Evolutionary conservation across 2,329 filamentous ascomycete species (phyloP), one percentile per base, ranked within the genome.

Genomic region (Fusarium annulatum): DNA sequence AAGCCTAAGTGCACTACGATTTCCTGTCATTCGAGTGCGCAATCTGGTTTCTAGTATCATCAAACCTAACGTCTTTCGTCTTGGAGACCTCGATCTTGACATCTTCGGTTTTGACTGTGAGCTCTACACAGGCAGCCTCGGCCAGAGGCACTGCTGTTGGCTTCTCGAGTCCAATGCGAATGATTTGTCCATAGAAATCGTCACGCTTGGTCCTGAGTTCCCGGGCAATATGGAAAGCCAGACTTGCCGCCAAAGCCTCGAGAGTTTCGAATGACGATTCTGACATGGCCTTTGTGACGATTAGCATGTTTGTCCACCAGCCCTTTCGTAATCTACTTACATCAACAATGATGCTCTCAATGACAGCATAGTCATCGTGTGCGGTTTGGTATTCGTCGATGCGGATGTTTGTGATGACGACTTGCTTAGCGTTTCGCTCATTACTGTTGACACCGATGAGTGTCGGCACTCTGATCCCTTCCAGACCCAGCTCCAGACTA

Each of bases 371-470:
- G 23, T 84, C 81, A 79, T 94, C 89, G 26, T 81, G 80, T 16
- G 75, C 72, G 15, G 79, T 79, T 43, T 83, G 78, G 51, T 87
- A 84, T 57, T 83, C 82, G 62, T 93, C 91, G 56, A 94, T 83
- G 79, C 89, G 88, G 16, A 94, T 79, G 63, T 88, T 91, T 15
- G 89, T 86, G 21, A 92, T 82, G 3, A 94, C 87, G 58, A 92
- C 87, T 82, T 95, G 93, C 81, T 90, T 92, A 7, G 86, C 87
- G 41, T 82, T 72, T 70, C 93, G 85, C 85, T 95, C 93, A 76
- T 94, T 92, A 28, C 84, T 80, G 76, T 95, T 94, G 34, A 95
- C 88, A 2, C 93, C 93, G 52, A 95, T 89, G 56, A 95, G 80
- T 38, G 89, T 90, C 33, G 92, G 91, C 15, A 94, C 85, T 42